Evolutionary conservation across 129 eudicot species (phyloP), one percentile per base, ranked within the genome.

Genomic region (Solidago caesia): DNA sequence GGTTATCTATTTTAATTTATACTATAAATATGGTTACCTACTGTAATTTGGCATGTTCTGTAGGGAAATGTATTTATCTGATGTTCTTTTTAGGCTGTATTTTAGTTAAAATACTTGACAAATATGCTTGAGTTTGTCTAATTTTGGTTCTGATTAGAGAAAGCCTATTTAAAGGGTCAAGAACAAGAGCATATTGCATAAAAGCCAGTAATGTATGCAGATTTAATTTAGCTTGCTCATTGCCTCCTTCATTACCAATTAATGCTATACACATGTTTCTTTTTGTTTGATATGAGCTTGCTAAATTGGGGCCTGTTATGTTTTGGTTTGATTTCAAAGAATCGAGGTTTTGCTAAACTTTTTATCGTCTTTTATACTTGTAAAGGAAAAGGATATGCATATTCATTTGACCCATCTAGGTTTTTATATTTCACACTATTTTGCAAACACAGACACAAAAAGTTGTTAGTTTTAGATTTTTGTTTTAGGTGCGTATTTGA

Each of bases 41-140:
- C 64, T 26, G 25, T 75, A 2, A 67, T 67, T 44, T 55, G 21
- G 64, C 55, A 65, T 65, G 46, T 55, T 65, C 55, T 43, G 66
- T 45, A 64, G 44, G 66, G 44, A 48, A 11, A 72, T 39, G 44
- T 42, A 75, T 51, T 9, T 51, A 64, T 65, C 15, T 51, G 26
- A 52, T 21, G 15, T 15, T 7, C 26, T 15, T 25, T 75, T 58
- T 57, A 55, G 74, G 58, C 15, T 52, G n/a, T 51, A 33, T 33
- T 26, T 21, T 42, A 41, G 52, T 27, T 4, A 49, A 51, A 49
- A 41, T 42, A 67, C 48, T 52, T 1, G 64, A 48, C 39, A 0
- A n/a, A 75, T 64, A 8, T 63, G 63, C 64, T 72, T 33, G 56
- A 56, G 68, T 55, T 75, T 33, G 51, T 75, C 27, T 62, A 5